Conservation (phyloP, 305 asterid species). For the Fraxinus angustifolia region DNA sequence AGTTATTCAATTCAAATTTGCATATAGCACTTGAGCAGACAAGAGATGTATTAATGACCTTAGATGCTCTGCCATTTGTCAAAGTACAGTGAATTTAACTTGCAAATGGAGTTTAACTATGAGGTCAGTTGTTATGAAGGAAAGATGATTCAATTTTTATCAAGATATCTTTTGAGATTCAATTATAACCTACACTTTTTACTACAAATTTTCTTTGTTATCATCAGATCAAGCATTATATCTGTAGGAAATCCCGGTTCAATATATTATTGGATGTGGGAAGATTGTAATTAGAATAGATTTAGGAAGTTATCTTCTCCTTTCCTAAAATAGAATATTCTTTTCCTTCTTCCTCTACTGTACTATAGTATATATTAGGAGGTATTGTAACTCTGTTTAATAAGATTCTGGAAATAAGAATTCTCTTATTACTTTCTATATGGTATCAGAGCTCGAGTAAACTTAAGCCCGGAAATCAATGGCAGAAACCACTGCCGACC, state of each 20-base stretch:
- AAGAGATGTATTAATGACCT: not conserved
- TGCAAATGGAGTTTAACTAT: not conserved
- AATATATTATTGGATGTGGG: no score
- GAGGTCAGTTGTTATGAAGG: not conserved
- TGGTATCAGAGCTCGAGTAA: no score
- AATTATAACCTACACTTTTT: not conserved
- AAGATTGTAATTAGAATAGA: no score
- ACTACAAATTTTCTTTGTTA: not conserved
- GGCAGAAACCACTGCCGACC: no score
- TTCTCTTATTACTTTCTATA: no score
- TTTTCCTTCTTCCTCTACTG: no score
- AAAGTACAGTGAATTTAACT: not conserved
- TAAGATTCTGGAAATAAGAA: no score
- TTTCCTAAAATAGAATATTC: no score
- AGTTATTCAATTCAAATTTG: not conserved
- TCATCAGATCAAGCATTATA: not conserved
- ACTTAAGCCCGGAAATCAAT: no score
- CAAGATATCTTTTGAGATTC: not conserved
- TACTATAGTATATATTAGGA: no score
- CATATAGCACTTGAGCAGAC: not conserved
- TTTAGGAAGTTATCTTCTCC: no score
- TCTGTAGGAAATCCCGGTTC: not conserved
- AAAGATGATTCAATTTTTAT: not conserved
- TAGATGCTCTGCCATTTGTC: not conserved
- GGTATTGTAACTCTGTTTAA: no score